These are phyloP conservation scores for Nemania sp. DNA, from an alignment of 2,329 filamentous ascomycete genomes.

Conservation along the genomic window DNA sequence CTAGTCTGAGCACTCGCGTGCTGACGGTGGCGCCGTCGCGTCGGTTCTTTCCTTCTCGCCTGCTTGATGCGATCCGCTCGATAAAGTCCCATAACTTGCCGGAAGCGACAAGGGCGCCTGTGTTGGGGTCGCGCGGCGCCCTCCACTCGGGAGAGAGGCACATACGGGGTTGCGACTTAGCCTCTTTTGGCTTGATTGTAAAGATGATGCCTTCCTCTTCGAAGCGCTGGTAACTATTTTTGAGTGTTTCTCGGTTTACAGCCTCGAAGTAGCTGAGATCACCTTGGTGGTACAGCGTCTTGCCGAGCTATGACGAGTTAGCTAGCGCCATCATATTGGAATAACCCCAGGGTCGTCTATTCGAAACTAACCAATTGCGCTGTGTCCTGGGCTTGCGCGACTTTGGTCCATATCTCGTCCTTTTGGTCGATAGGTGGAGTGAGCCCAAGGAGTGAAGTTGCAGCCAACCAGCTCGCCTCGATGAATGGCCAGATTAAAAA, in stretches of 20 bases:
- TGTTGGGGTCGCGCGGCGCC: slow-evolving; percentile 65
- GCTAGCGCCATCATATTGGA: slow-evolving; percentile 23
- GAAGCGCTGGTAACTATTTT: slow-evolving; percentile 87
- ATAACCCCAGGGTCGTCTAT: not conserved
- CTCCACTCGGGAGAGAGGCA: slow-evolving; percentile 76
- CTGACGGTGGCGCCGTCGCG: slow-evolving; percentile 91
- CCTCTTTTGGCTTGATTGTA: slow-evolving; percentile 69
- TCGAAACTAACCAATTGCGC: slow-evolving; percentile 70
- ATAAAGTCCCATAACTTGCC: slow-evolving; percentile 91
- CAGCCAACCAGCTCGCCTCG: slow-evolving; percentile 89
- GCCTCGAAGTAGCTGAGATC: slow-evolving; percentile 97
- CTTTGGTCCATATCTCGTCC: slow-evolving; percentile 77
- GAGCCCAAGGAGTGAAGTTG: slow-evolving; percentile 84
- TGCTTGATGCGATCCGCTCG: slow-evolving; percentile 78
- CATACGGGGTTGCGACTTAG: slow-evolving; percentile 63
- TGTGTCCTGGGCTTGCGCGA: slow-evolving; percentile 75
- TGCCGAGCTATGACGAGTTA: slow-evolving; percentile 68
- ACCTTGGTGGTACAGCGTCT: slow-evolving; percentile 96
- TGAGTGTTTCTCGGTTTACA: slow-evolving; percentile 96
- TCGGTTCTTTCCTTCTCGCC: slow-evolving; percentile 92
- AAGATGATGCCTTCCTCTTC: slow-evolving; percentile 88
- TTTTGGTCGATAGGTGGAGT: slow-evolving; percentile 66
- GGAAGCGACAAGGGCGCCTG: slow-evolving; percentile 64
- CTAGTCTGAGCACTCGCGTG: slow-evolving; percentile 75
- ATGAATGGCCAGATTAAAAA: slow-evolving; percentile 99